These are phyloP conservation scores for Umbelopsis ramanniana DNA, from an alignment of 192 early-diverging fungal species.

Conservation along the genomic window DNA sequence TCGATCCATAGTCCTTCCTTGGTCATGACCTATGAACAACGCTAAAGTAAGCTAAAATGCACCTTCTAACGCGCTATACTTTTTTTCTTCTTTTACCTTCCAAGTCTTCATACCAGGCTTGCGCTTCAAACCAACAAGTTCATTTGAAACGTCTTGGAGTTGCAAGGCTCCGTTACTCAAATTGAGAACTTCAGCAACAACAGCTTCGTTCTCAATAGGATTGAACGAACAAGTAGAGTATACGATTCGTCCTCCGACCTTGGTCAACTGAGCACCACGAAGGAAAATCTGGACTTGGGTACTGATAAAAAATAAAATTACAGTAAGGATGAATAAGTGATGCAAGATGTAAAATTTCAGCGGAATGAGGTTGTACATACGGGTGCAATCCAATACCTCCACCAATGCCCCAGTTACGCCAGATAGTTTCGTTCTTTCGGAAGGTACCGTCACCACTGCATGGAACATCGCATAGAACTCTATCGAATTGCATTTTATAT, in stretches of 20 bases:
- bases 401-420: slow-evolving; percentile 83
- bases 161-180: slow-evolving; percentile 68
- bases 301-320: slow-evolving; percentile 27
- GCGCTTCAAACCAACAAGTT: slow-evolving; percentile 81
- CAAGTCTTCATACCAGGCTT: slow-evolving; percentile 83
- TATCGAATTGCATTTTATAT: slow-evolving; percentile 85
- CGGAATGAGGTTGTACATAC: slow-evolving; percentile 25
- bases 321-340: not conserved
- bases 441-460: slow-evolving; percentile 98
- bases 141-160: slow-evolving; percentile 85
- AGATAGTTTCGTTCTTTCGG: slow-evolving; percentile 93
- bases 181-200: slow-evolving; percentile 84
- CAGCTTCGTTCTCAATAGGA: slow-evolving; percentile 97
- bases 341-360: not conserved
- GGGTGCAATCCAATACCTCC: slow-evolving; percentile 82
- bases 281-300: slow-evolving; percentile 87
- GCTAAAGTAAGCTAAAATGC: not conserved
- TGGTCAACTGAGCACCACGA: slow-evolving; percentile 86
- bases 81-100: slow-evolving; percentile 53
- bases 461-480: slow-evolving; percentile 96
- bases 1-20: slow-evolving; percentile 67
- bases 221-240: slow-evolving; percentile 99
- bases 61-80: too few relatives aligned
- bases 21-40: slow-evolving; percentile 57
- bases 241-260: slow-evolving; percentile 91